phyloP scores from a whole-genome alignment of 495 filamentous ascomycete species.

The Aspergillus sparsus region DNA sequence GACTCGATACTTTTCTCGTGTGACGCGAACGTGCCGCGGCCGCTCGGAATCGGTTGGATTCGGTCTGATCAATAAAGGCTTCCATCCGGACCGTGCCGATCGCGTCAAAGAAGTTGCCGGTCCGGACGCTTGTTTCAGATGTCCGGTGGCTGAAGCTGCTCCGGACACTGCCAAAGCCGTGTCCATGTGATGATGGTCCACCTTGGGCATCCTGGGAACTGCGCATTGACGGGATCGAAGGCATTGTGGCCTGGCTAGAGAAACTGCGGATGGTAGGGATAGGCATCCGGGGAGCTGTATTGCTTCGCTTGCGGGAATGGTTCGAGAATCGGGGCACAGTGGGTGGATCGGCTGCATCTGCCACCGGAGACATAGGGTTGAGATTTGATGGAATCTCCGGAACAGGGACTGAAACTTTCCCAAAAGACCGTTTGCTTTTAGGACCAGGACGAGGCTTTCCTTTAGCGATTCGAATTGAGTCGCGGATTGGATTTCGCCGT shows the following conservation, averaged over 20 bases:
- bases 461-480: constrained; percentile 89
- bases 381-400: constrained; percentile 37
- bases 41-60: constrained; percentile 34
- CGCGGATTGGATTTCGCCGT: constrained; percentile 71
- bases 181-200: constrained; percentile 21
- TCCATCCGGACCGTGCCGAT: constrained; percentile 97
- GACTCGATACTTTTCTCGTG: constrained; percentile 38
- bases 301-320: constrained; percentile 82
- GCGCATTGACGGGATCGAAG: constrained; percentile 45
- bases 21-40: constrained; percentile 28
- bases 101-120: constrained; percentile 57
- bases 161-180: constrained; percentile 38
- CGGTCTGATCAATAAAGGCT: constrained; percentile 65
- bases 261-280: constrained; percentile 67
- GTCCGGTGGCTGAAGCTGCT: constrained; percentile 46
- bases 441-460: constrained; percentile 61
- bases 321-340: constrained; percentile 73
- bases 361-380: constrained; percentile 25
- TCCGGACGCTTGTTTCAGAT: constrained; percentile 46
- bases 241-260: constrained; percentile 59
- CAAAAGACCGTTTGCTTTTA: constrained; percentile 44
- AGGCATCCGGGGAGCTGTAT: constrained; percentile 72
- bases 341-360: constrained; percentile 71
- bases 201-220: constrained; percentile 62
- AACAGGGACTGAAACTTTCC: constrained; percentile 33